These are phyloP conservation scores for Eucalyptus cloeziana DNA, from an alignment of 345 rosid genomes.

Conservation along the genomic window DNA sequence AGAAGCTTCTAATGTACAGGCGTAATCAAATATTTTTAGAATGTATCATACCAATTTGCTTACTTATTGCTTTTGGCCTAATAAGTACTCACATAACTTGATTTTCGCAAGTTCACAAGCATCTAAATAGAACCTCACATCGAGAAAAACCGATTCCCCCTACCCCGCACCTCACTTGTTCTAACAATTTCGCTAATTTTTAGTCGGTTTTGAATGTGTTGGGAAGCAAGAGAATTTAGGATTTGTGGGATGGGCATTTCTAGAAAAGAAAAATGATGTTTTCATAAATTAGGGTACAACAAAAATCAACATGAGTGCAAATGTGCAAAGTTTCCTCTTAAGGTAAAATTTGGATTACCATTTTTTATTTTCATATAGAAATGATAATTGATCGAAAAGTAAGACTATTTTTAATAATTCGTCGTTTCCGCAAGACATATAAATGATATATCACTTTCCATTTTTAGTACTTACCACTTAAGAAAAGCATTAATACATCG, in stretches of 20 bases:
- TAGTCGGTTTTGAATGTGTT: neutral
- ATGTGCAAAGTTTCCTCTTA: neutral
- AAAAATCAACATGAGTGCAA: neutral
- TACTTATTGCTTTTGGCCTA: neutral
- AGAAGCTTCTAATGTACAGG: neutral
- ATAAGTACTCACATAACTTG: neutral
- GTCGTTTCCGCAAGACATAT: fast-evolving
- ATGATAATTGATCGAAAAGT: neutral
- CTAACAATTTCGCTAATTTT: neutral
- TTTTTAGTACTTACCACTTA: neutral
- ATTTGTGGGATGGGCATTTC: fast-evolving
- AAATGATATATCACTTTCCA: neutral
- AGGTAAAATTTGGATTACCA: fast-evolving
- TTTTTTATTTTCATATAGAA: neutral
- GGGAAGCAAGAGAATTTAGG: neutral
- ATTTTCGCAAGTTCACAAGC: neutral
- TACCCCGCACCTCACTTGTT: fast-evolving
- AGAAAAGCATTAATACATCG: neutral
- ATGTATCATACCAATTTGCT: neutral
- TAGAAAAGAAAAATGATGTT: neutral
- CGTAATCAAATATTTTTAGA: neutral
- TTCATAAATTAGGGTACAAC: fast-evolving
- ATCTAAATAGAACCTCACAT: neutral
- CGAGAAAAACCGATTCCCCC: neutral
- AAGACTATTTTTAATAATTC: fast-evolving